A percentile compares a stretch with the other conserved stretches of the same genome.
Evolutionary conservation across 2,329 filamentous ascomycete genomes (phyloP).

Genomic region (Alternaria triticina): DNA sequence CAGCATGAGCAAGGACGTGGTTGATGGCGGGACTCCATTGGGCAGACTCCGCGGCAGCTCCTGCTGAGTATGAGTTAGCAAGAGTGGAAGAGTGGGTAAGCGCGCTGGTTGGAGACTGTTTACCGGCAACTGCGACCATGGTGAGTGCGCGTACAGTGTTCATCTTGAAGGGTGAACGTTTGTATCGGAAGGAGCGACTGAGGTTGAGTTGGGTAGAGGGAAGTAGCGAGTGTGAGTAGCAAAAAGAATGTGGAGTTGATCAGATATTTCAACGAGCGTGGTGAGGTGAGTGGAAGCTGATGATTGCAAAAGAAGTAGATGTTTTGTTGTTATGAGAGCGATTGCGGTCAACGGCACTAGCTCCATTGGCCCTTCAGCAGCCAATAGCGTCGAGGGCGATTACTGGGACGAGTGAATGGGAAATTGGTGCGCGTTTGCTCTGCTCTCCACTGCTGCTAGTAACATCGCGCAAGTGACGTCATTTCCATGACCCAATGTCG

Average conservation of each 20-base stretch:
- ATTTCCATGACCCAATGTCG: background rate
- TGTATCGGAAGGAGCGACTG: background rate
- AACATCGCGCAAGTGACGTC: background rate
- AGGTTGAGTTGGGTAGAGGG: background rate
- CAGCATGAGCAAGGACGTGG: background rate
- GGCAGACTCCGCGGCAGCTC: conserved; percentile 14
- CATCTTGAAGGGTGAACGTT: conserved; percentile 11
- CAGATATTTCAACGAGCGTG: conserved; percentile 4
- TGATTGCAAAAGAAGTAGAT: background rate
- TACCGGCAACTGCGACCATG: conserved; percentile 18
- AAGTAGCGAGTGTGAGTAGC: background rate
- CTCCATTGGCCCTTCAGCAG: background rate
- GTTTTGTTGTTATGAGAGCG: conserved; percentile 7
- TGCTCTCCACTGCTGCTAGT: background rate
- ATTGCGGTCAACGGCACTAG: conserved; percentile 6
- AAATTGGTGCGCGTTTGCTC: conserved; percentile 8
- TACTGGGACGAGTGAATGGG: conserved; percentile 10
- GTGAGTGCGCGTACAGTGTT: conserved; percentile 11
- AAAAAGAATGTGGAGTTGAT: background rate
- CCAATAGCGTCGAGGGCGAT: conserved; percentile 10
- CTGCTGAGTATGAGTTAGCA: conserved; percentile 4
- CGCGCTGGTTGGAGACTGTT: background rate
- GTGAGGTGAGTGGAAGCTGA: background rate
- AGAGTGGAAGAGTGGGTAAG: background rate
- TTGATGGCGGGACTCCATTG: conserved; percentile 8